Percentiles rank a stretch among this genome's conserved stretches.
These are phyloP conservation scores for Agrocybe pediades DNA, from an alignment of 768 basidiomycete genomes.

Conservation along the genomic window DNA sequence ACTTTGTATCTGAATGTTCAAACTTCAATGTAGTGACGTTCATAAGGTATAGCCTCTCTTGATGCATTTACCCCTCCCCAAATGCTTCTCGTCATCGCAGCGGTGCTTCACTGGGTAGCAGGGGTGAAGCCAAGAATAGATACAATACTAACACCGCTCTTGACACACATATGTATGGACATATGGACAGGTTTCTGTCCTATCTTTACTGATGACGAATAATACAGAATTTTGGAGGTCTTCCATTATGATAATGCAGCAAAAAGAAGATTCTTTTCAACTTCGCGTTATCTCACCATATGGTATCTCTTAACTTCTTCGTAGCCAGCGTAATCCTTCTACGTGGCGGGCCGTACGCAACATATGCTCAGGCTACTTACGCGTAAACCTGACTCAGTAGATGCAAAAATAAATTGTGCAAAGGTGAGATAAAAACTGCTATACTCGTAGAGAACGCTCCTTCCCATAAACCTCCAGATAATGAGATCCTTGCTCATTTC, in stretches of 20 bases:
- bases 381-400: too few relatives aligned
- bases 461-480: neutral
- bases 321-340: neutral
- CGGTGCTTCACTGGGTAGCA: neutral
- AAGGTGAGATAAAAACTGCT: constrained; percentile 4
- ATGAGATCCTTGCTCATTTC: neutral
- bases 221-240: neutral
- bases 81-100: neutral
- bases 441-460: too few relatives aligned
- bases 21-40: too few relatives aligned
- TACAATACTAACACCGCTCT: neutral
- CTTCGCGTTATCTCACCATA: constrained; percentile 12
- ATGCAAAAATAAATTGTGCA: constrained; percentile 4
- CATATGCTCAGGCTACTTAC: too few relatives aligned
- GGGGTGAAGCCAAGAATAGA: too few relatives aligned
- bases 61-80: neutral
- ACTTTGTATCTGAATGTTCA: too few relatives aligned
- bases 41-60: too few relatives aligned
- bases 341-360: neutral
- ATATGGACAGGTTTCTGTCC: neutral
- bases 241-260: neutral
- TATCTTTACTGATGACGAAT: neutral
- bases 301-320: neutral
- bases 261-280: neutral
- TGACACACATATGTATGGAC: neutral